Evolutionary conservation across 1,139 yeast species (phyloP), one percentile per base, ranked within the genome.

Genomic region (Taphrina sp.): DNA sequence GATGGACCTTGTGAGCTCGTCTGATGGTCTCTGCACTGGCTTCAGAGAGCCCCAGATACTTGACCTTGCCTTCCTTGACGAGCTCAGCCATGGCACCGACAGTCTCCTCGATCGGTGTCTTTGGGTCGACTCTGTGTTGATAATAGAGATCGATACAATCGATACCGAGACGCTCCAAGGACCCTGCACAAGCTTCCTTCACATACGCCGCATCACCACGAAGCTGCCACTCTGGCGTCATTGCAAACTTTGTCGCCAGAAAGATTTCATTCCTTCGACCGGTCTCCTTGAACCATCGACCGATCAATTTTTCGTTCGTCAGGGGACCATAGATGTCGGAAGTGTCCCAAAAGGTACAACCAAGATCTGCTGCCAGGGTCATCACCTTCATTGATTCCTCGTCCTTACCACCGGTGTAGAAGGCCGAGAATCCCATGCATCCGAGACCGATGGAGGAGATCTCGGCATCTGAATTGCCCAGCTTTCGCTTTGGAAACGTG

Each of bases 11-110:
- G 54, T 47, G 41, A 8, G 63, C 63, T 8, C 62, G 59, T 2
- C 62, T 57, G 17, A 61, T 42, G 5, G 63, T 61, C 7, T 57
- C 57, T 16, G 61, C 63, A 3, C 61, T 58, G 35, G 61, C 60
- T 55, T 61, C 63, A 23, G 63, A 61, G 20, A 61, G 45, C n/a
- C 63, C 63, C 19, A 60, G 39, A 52, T 59, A 55, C 43, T 54
- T 55, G 39, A 61, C 58, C 45, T 61, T 61, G 33, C 63, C 63
- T 31, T 52, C 62, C 52, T 60, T 56, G 46, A 61, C 61, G 29
- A 58, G 52, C 23, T 56, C 59, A 38, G 58, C 58, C 44, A 61
- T 38, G 3, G 61, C 56, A 8, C 29, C 57, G 41, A 60, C 57
- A n/a, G 58, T 58, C 20, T 38, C 41, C 53, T 61, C 63, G 35